phyloP scores from a whole-genome alignment of 208 protist genomes.

The Sergeia podlipaevii region DNA sequence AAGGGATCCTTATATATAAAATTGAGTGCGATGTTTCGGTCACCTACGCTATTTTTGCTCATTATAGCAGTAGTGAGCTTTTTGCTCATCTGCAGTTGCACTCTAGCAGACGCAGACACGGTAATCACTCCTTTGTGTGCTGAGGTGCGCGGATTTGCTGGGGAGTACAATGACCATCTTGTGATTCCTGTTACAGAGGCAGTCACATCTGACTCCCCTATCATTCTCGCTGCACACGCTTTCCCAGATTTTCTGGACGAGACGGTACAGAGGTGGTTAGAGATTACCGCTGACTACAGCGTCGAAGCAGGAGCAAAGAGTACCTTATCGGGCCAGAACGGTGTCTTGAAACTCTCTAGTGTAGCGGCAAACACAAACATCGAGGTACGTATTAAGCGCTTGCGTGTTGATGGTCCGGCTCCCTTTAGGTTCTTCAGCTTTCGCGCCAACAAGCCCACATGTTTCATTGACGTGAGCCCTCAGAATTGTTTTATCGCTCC shows the following conservation, averaged over 20 bases:
- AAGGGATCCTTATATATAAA: too few species aligned
- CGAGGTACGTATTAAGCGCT: slow-evolving; percentile 46
- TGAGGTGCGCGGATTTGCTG: slow-evolving; percentile 69
- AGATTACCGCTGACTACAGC: slow-evolving; percentile 56
- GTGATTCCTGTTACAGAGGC: slow-evolving; percentile 32
- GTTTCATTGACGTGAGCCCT: slow-evolving; percentile 53
- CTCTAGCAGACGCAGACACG: neutral
- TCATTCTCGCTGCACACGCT: slow-evolving; percentile 51
- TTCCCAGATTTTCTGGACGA: slow-evolving; percentile 33
- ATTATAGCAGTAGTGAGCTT: neutral
- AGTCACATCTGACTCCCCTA: slow-evolving; percentile 30
- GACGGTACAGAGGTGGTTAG: slow-evolving; percentile 37
- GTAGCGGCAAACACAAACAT: slow-evolving; percentile 51
- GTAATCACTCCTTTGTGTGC: slow-evolving; percentile 26
- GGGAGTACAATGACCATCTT: slow-evolving; percentile 59
- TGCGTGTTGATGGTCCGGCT: slow-evolving; percentile 43
- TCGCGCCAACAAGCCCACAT: slow-evolving; percentile 61
- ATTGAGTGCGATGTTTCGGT: neutral
- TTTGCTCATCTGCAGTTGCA: neutral
- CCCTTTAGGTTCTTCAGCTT: slow-evolving; percentile 82
- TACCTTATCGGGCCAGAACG: slow-evolving; percentile 41
- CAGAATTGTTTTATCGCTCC: slow-evolving; percentile 43
- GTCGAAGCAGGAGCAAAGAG: slow-evolving; percentile 25
- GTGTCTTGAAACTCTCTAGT: slow-evolving; percentile 44
- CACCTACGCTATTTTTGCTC: neutral